These are phyloP conservation scores for Flueggea neowawraea DNA, from an alignment of 441 rosid species.

Conservation along the genomic window DNA sequence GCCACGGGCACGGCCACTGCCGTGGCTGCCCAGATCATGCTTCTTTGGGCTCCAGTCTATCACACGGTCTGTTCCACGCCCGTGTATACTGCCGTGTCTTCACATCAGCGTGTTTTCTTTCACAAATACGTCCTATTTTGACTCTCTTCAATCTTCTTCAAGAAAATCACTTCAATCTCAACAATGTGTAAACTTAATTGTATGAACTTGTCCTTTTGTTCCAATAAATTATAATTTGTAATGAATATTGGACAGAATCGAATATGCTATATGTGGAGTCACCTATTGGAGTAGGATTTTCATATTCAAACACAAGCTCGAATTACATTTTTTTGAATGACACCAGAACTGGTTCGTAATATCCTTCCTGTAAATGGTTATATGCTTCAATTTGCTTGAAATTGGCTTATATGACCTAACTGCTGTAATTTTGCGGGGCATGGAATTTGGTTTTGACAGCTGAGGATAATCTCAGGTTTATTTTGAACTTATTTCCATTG, in stretches of 20 bases:
- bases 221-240: too few relatives aligned
- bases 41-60: too few relatives aligned
- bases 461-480: constrained; percentile 31
- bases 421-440: not conserved
- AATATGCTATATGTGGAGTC: constrained; percentile 39
- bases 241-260: constrained; percentile 20
- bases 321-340: constrained; percentile 29
- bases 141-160: too few relatives aligned
- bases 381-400: not conserved
- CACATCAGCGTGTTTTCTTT: too few relatives aligned
- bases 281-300: constrained; percentile 36
- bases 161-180: too few relatives aligned
- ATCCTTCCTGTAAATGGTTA: not conserved
- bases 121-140: too few relatives aligned
- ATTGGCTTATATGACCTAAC: not conserved
- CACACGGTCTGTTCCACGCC: too few relatives aligned
- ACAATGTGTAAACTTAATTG: too few relatives aligned
- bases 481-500: constrained; percentile 10
- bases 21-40: too few relatives aligned
- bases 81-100: too few relatives aligned
- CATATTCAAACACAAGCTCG: constrained; percentile 33
- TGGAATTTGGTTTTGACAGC: constrained; percentile 14
- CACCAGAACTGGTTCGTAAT: constrained; percentile 19
- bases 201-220: constrained; percentile 14
- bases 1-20: too few relatives aligned